These are phyloP conservation scores for Malassezia restricta DNA, from an alignment of 1,284 basidiomycete species.

Conservation along the genomic window DNA sequence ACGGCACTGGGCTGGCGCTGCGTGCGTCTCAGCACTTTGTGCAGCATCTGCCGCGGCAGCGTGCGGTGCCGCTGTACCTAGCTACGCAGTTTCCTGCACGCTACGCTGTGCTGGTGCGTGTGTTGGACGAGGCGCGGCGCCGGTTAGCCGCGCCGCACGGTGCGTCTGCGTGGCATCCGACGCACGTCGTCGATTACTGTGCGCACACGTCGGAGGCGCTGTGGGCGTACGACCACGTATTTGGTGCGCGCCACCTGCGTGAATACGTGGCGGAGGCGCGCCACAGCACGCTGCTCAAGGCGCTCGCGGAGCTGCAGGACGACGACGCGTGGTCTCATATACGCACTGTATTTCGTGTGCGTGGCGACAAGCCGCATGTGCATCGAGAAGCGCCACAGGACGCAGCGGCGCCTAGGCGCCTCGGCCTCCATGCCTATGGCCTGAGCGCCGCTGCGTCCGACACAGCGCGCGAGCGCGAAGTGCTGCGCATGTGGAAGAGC, in stretches of 20 bases:
- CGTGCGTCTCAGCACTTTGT: background rate
- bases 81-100: constrained; percentile 9
- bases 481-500: constrained; percentile 78
- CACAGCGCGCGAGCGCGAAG: constrained; percentile 56
- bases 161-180: constrained; percentile 22
- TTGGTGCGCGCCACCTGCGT: constrained; percentile 6
- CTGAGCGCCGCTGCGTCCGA: constrained; percentile 61
- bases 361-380: constrained; percentile 3
- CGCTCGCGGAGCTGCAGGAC: background rate
- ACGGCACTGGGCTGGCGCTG: constrained; percentile 1
- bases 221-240: constrained; percentile 35
- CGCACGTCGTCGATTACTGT: constrained; percentile 27
- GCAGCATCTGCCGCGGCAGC: background rate
- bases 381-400: background rate
- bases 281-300: background rate
- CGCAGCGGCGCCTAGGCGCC: background rate
- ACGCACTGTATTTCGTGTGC: constrained; percentile 2
- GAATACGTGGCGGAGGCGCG: constrained; percentile 10
- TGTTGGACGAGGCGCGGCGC: constrained; percentile 12
- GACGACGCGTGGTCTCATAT: background rate
- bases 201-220: constrained; percentile 31
- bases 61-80: constrained; percentile 6
- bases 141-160: constrained; percentile 3
- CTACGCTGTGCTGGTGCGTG: constrained; percentile 12
- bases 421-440: constrained; percentile 75